Conservation (phyloP, 768 basidiomycete genomes). For the Amylocystis lapponica region DNA sequence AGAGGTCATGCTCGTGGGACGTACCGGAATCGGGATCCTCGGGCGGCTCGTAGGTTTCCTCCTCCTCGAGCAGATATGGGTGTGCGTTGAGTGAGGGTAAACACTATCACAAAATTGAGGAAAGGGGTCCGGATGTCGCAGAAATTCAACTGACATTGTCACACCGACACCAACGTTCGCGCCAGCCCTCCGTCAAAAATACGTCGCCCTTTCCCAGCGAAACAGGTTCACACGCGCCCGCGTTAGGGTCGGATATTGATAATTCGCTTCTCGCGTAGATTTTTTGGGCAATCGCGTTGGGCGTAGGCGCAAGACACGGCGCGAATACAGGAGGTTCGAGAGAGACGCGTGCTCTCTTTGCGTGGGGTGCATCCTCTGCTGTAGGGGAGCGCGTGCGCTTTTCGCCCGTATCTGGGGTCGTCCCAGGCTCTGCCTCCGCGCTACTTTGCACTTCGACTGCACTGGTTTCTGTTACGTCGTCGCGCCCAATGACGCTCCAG, state of each 20-base stretch:
- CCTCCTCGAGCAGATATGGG: slow-evolving; percentile 66
- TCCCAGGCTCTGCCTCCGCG: slow-evolving; percentile 1
- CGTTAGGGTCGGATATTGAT: slow-evolving; percentile 13
- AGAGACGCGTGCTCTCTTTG: slow-evolving; percentile 41
- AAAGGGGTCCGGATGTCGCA: slow-evolving; percentile 2
- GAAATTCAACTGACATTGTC: slow-evolving; percentile 41
- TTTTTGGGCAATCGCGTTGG: slow-evolving; percentile 38
- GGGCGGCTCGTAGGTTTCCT: slow-evolving; percentile 81
- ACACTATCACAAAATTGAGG: slow-evolving; percentile 40
- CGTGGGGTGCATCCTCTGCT: slow-evolving; percentile 27
- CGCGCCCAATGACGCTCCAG: slow-evolving; percentile 49
- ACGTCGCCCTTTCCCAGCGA: slow-evolving; percentile 59
- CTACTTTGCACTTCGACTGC: no score
- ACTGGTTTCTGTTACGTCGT: slow-evolving; percentile 23
- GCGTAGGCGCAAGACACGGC: slow-evolving; percentile 52
- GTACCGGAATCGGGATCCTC: slow-evolving; percentile 80
- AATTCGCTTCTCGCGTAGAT: slow-evolving; percentile 21
- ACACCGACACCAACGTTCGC: slow-evolving; percentile 78
- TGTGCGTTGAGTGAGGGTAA: slow-evolving; percentile 44
- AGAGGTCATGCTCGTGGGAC: slow-evolving; percentile 1
- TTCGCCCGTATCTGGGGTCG: slow-evolving; percentile 7
- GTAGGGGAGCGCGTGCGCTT: slow-evolving; percentile 41
- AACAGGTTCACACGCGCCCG: slow-evolving; percentile 7
- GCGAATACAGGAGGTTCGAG: slow-evolving; percentile 26
- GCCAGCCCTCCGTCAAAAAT: slow-evolving; percentile 69